Base-by-base conservation (phyloP, 176 grass and related monocot genomes). In the Phragmites australis region DNA sequence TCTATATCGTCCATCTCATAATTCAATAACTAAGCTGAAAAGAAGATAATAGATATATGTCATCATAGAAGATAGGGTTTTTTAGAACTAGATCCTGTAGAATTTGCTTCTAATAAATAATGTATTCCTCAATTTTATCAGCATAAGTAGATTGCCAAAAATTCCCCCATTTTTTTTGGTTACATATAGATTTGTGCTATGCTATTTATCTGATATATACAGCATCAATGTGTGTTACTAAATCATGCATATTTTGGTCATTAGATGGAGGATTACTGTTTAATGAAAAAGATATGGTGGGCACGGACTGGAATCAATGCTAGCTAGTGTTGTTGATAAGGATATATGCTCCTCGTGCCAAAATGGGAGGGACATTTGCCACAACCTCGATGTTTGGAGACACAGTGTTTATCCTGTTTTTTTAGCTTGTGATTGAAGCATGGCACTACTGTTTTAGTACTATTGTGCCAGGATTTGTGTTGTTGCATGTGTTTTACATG, bases 401-500 rank as follows among this genome's bases (percentile, higher is more conserved):
- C 44, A 65, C 16, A 4, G 1, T 40, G 23, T 37, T 14, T 61
- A 30, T 48, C 56, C 8, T 27, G 25, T 41, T 78, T 65, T 18
- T 65, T 9, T 64, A 32, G 70, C 5, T 56, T 8, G 8, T 41
- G n/a, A 56, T 72, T 16, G 55, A 15, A 27, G 37, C 73, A 71
- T 9, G 11, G 22, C 6, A n/a, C 25, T 52, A 70, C 72, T 76
- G 25, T 70, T 68, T 80, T 37, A 37, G 5, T 76, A 40, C 61
- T 15, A 70, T 47, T 76, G 25, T 76, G 70, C 27, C 22, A 70
- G 53, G 63, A 42, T 18, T 37, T 26, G 21, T 55, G 48, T 30
- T 65, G 21, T 53, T 80, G 49, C 75, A 26, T 85, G 59, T 69
- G 79, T 46, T 87, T 82, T n/a, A 30, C 64, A 55, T 82, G 72